Base-by-base conservation (phyloP, 352 stramenopile genomes). In the Globisporangium cederbergense region DNA sequence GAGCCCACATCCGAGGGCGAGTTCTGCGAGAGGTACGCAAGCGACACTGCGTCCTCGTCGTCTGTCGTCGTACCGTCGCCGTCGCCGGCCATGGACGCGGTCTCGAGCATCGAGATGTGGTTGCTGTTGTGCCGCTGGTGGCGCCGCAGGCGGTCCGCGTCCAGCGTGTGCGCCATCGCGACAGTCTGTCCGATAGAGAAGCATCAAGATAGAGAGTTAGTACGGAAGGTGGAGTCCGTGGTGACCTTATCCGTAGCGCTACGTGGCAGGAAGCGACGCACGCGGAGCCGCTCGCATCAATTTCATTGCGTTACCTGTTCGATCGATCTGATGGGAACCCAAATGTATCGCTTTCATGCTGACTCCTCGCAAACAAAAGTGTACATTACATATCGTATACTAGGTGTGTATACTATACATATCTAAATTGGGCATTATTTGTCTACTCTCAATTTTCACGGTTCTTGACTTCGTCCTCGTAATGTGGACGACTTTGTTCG, bases 21-120 rank as follows among this genome's bases (percentile, higher is more conserved):
- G 28, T 61, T 14, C 46, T 65, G 61, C 22, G 67, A 62, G 40
- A 75, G 46, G 30, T 73, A 75, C 43, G 65, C 59, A 25, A 71
- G 71, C 20, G 71, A 78, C 20, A 62, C 60, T 49, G 50, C 65
- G 45, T 65, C 62, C 58, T 73, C 71, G 46, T 58, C 42, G 32
- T 64, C 58, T 36, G 55, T 68, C 2, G 55, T 49, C 13, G 64
- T 51, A 51, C 67, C 70, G 34, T 58, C 63, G 20, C 66, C 69
- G n/a, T 60, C 46, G 57, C 66, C 70, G 20, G 63, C 51, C 49
- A 54, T 65, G 14, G 59, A 59, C 49, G 47, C 71, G 7, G 63
- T 77, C 60, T 77, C 71, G 50, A 77, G 67, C 50, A 77, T 67
- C 52, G 67, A 70, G 14, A 77, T 58, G 67, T 72, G 50, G 32